phyloP scores from a whole-genome alignment of 441 rosid species.

The Populus tomentosa region DNA sequence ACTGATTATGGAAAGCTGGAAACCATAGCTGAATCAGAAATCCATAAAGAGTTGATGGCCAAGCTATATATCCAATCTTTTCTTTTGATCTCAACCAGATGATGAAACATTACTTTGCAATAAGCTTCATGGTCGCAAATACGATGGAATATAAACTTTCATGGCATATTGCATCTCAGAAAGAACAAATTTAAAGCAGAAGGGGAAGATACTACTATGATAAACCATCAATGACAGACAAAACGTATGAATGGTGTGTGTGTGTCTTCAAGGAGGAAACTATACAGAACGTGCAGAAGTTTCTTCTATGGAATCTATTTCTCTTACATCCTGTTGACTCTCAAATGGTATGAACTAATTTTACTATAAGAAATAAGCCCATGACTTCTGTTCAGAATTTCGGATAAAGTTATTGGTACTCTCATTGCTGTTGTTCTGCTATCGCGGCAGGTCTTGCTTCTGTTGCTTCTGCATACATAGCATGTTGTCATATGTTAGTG shows the following conservation, averaged over 20 bases:
- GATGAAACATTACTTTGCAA: neutral
- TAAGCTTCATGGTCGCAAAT: neutral
- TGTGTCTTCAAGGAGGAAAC: neutral
- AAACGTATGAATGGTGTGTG: neutral
- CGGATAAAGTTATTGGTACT: neutral
- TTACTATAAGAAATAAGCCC: neutral
- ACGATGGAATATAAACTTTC: neutral
- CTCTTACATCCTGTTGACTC: neutral
- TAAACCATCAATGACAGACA: neutral
- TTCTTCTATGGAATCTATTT: neutral
- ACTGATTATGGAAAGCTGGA: no score
- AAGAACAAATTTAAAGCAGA: neutral
- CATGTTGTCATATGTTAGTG: neutral
- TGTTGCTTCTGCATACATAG: neutral
- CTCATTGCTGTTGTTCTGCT: neutral
- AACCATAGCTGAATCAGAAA: neutral
- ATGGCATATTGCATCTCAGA: neutral
- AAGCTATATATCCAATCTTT: neutral
- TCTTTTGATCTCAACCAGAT: neutral
- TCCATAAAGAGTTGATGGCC: neutral
- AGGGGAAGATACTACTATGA: neutral
- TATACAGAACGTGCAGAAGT: neutral
- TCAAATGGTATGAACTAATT: neutral
- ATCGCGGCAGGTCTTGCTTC: neutral
- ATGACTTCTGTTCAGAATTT: neutral